phyloP scores from a whole-genome alignment of 331 rosid species.

The Quercus lobata region DNA sequence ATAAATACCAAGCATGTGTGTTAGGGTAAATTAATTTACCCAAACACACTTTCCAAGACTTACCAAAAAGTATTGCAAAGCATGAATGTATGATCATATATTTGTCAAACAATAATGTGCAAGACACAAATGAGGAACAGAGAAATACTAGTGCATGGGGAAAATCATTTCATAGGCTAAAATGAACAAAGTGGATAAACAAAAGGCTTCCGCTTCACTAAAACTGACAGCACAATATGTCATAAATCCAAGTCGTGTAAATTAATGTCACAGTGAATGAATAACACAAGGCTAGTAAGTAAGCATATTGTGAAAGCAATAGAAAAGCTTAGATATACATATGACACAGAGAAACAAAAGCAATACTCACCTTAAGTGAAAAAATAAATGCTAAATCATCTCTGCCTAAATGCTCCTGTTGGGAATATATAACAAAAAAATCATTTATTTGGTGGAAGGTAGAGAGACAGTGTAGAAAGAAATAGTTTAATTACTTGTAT shows the following conservation, averaged over 20 bases:
- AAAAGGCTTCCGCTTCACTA: not conserved
- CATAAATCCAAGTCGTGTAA: not conserved
- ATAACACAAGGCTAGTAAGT: not conserved
- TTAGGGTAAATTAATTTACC: too few relatives aligned
- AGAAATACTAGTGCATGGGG: not conserved
- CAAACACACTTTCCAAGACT: too few relatives aligned
- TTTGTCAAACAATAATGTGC: not conserved
- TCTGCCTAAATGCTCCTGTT: constrained; percentile 85
- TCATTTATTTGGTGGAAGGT: constrained; percentile 21
- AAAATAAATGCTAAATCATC: constrained; percentile 87
- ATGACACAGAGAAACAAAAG: not conserved
- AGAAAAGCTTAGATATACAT: not conserved
- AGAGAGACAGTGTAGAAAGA: not conserved
- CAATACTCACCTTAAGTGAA: constrained; percentile 67
- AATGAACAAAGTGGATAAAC: not conserved
- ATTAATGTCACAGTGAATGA: not conserved
- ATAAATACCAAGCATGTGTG: too few relatives aligned
- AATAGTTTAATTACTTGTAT: not conserved
- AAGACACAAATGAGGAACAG: not conserved
- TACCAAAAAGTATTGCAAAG: not conserved
- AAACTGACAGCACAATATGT: not conserved
- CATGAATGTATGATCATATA: not conserved
- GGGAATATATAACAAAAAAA: constrained; percentile 20
- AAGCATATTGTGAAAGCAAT: not conserved
- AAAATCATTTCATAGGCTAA: not conserved